Base-by-base conservation (phyloP, 495 filamentous ascomycete species). In the Cercophora sp. region DNA sequence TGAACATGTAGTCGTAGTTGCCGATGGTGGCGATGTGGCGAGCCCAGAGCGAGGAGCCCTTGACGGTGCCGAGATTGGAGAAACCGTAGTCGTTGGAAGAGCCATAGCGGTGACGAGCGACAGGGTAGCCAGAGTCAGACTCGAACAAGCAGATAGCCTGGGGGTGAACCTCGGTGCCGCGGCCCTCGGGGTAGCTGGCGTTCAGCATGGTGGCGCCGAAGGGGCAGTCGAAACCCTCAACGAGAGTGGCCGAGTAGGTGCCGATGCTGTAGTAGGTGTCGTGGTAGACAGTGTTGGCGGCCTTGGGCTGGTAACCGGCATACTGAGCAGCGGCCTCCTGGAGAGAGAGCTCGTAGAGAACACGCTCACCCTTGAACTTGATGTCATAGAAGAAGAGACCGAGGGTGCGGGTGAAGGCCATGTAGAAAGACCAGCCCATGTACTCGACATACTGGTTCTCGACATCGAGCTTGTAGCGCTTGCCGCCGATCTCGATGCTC, bases 391-490 rank as follows among this genome's bases (percentile, higher is more conserved):
- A 61, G 42, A 61, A 55, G n/a, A 81, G 47, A 6, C 77, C 78
- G 0, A 73, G 63, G 27, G 71, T 72, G 35, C 67, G 64, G 13
- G 70, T 68, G 52, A 73, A 76, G 5, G 68, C 59, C 15, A 78
- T 64, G 55, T 75, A 82, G 64, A 83, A 82, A 2, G 66, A 63
- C 59, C 79, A 82, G 22, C 74, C 79, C 67, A 82, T 72, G 72
- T 73, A 82, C 48, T 73, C 60, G 35, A 81, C 71, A 49, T 78
- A 81, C 22, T 75, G 65, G 48, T 78, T 58, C 35, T 79, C 59
- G 26, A 43, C 24, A 60, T 81, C 71, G 5, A 79, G 43, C 42
- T 61, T 58, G 57, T 69, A 76, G 15, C 80, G 56, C 55, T 74
- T 70, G 18, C 67, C 65, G 4, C 64, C 67, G 3, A 70, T 27